Evolutionary conservation across 225 moss, liverwort and hornwort species (phyloP), one percentile per base, ranked within the genome.

Genomic region (Marchantia paleacea): DNA sequence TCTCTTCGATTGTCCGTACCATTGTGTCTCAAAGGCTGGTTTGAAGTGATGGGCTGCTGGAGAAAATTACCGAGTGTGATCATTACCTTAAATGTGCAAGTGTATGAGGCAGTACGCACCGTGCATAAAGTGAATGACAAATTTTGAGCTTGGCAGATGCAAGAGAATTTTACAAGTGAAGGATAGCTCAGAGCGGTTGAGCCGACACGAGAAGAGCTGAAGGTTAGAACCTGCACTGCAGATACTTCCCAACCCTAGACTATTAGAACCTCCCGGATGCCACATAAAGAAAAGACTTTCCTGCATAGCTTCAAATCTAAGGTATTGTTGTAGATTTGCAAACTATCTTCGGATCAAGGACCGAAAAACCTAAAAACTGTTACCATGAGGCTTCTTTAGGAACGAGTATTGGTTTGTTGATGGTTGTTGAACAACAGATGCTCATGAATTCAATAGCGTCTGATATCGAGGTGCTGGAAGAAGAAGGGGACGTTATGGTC

Each of bases 181-280:
- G 70, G 87, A 88, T 28, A 88, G 87, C 80, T 69, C 85, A 29
- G 84, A 85, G 53, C 80, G 85, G 26, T 75, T 85, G 29, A 85
- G 78, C 74, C 72, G 62, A 69, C 82, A 85, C 61, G 87, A 88
- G 52, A 88, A 77, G 87, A 88, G 28, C 71, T 88, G 25, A 88
- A 88, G 87, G 87, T 77, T 53, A 69, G 55, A 47, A 8, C 22
- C 52, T 62, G 49, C 52, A 16, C 75, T 47, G 30, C 29, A 60
- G 39, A 39, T 6, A 48, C 16, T 71, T 71, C 7, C 55, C 15
- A 3, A 28, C 12, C 30, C 28, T 75, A 0, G 22, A 28, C 18
- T 28, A 50, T n/a, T n/a, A n/a, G n/a, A 20, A 29, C 0, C 48
- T 47, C 22, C 16, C 8, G 0, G 10, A 22, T 24, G 51, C 51